Conservation (phyloP, 2,329 filamentous ascomycete species). For the Stagonosporopsis vannaccii region DNA sequence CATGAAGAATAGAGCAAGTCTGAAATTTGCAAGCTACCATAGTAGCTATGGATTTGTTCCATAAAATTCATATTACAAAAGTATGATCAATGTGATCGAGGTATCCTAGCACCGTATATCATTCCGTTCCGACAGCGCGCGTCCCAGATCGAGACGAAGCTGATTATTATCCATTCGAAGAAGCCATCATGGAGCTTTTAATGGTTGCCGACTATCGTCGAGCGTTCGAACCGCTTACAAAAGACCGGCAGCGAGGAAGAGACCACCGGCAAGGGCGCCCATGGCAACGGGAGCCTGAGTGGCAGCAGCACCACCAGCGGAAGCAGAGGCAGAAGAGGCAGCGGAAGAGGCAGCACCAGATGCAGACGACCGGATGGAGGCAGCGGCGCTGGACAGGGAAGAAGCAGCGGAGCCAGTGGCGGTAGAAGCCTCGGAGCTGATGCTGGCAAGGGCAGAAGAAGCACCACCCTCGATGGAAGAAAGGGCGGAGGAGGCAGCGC, state of each 20-base stretch:
- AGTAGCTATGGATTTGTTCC: conserved; percentile 14
- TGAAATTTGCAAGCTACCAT: conserved; percentile 12
- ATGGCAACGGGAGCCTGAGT: conserved; percentile 39
- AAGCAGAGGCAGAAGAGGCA: conserved; percentile 19
- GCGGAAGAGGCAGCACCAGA: conserved; percentile 11
- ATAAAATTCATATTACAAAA: conserved; percentile 21
- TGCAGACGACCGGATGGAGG: conserved; percentile 9
- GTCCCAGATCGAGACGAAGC: conserved; percentile 7
- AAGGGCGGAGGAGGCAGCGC: conserved; percentile 16
- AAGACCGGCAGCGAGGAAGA: conserved; percentile 41
- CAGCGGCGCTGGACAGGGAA: conserved; percentile 5
- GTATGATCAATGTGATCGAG: conserved; percentile 19
- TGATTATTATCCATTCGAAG: conserved; percentile 17
- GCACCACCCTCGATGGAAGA: conserved; percentile 24
- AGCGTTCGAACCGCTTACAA: conserved; percentile 32
- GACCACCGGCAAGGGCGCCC: conserved; percentile 42
- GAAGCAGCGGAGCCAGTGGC: conserved; percentile 16
- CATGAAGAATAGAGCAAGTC: too few species aligned
- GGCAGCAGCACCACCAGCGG: conserved; percentile 29
- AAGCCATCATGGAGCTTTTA: conserved; percentile 13
- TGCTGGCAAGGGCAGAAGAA: conserved; percentile 26
- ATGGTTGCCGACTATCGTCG: conserved; percentile 8
- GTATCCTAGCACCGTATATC: conserved; percentile 20
- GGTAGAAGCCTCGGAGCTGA: conserved; percentile 21
- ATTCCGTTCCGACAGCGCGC: conserved; percentile 1